phyloP scores from a whole-genome alignment of 768 basidiomycete genomes.

The Suillus brevipes region DNA sequence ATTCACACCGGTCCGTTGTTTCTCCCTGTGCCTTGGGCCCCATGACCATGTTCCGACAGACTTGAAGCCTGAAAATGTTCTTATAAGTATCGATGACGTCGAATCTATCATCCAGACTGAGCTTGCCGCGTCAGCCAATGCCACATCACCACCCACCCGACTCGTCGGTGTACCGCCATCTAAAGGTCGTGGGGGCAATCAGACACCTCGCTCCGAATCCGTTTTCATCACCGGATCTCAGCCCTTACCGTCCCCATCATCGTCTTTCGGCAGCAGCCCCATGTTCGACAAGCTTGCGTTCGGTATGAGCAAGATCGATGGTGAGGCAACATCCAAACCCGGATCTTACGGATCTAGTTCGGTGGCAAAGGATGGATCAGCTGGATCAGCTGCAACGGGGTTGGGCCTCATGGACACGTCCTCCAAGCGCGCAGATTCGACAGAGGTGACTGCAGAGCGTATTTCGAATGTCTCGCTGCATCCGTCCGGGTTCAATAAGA shows the following conservation, averaged over 20 bases:
- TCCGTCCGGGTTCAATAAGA: conserved; percentile 38
- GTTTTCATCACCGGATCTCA: conserved; percentile 91
- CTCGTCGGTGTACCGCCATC: conserved; percentile 92
- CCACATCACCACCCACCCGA: conserved; percentile 46
- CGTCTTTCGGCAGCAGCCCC: conserved; percentile 67
- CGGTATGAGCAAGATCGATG: conserved; percentile 88
- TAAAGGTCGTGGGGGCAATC: conserved; percentile 93
- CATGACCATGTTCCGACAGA: conserved; percentile 45
- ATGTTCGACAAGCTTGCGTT: conserved; percentile 88
- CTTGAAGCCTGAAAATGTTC: conserved; percentile 96
- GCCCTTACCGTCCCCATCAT: conserved; percentile 85
- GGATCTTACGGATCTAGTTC: conserved; percentile 32
- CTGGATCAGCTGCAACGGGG: conserved; percentile 20
- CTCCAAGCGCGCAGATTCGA: conserved; percentile 34
- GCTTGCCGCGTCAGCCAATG: conserved; percentile 46
- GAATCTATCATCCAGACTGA: conserved; percentile 89
- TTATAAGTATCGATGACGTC: conserved; percentile 96
- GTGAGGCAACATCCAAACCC: conserved; percentile 37
- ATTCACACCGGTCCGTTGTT: conserved; percentile 79
- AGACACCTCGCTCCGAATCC: conserved; percentile 84
- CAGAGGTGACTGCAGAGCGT: conserved; percentile 49
- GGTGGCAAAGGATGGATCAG: conserved; percentile 21
- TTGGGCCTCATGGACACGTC: conserved; percentile 15
- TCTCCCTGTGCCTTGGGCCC: conserved; percentile 1
- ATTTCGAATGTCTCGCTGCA: conserved; percentile 51